A percentile compares a stretch with the other conserved stretches of the same genome.
Evolutionary conservation across 2,329 filamentous ascomycete species (phyloP).

Genomic region (Phaeosphaeriaceae sp.): DNA sequence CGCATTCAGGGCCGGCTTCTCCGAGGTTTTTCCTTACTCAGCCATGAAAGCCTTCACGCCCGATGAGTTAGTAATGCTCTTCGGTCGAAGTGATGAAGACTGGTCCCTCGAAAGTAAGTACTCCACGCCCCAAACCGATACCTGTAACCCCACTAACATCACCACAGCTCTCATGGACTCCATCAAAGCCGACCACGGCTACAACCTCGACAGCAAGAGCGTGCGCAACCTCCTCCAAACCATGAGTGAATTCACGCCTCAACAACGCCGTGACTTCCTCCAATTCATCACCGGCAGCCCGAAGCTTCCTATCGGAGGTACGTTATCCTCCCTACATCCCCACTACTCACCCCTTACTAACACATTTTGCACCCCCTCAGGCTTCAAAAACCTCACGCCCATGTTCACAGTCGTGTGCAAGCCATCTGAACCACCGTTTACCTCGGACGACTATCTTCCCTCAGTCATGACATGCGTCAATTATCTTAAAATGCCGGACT

Average conservation of each 20-base stretch:
- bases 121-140: slow-evolving; percentile 33
- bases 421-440: slow-evolving; percentile 92
- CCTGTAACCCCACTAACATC: slow-evolving; percentile 33
- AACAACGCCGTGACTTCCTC: slow-evolving; percentile 87
- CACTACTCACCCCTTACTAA: not conserved
- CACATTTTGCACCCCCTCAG: slow-evolving; percentile 54
- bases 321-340: slow-evolving; percentile 41
- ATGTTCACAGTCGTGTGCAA: slow-evolving; percentile 99
- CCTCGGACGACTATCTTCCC: slow-evolving; percentile 96
- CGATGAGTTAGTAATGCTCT: slow-evolving; percentile 91
- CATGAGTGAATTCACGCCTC: slow-evolving; percentile 82
- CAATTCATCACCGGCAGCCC: slow-evolving; percentile 98
- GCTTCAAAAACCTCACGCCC: slow-evolving; percentile 94
- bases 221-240: slow-evolving; percentile 91
- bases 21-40: slow-evolving; percentile 93
- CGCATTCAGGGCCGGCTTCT: slow-evolving; percentile 89
- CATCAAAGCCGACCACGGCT: slow-evolving; percentile 97
- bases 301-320: slow-evolving; percentile 97
- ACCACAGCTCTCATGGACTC: slow-evolving; percentile 87
- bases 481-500: slow-evolving; percentile 96
- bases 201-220: slow-evolving; percentile 97
- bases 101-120: slow-evolving; percentile 94
- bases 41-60: slow-evolving; percentile 93
- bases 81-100: slow-evolving; percentile 91
- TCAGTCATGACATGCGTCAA: slow-evolving; percentile 99